Conservation (phyloP, 331 rosid genomes). For the Malus hybrid region DNA sequence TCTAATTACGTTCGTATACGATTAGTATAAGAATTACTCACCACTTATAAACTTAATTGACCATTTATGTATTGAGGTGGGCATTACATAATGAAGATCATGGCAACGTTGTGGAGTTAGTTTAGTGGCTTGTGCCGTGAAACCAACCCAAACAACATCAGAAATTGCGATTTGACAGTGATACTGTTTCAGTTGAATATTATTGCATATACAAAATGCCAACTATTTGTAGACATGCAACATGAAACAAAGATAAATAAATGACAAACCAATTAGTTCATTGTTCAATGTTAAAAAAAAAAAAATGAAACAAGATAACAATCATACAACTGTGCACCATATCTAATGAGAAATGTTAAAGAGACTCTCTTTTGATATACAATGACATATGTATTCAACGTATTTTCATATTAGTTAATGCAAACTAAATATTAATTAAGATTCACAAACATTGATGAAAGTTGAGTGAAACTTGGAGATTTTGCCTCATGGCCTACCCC, state of each 20-base stretch:
- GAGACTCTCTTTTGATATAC: not conserved
- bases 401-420: too few species aligned
- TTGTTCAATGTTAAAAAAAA: too few species aligned
- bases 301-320: too few species aligned
- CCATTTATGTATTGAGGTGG: not conserved
- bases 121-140: not conserved
- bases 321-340: too few species aligned
- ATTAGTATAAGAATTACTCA: not conserved
- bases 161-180: too few species aligned
- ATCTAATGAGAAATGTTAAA: too few species aligned
- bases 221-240: too few species aligned
- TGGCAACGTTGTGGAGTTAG: not conserved
- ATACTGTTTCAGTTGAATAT: too few species aligned
- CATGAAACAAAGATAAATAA: too few species aligned
- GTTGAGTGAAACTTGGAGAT: not conserved
- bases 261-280: too few species aligned
- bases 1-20: not conserved
- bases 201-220: too few species aligned
- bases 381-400: not conserved
- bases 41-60: not conserved
- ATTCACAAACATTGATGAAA: not conserved
- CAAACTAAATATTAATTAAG: not conserved
- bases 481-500: not conserved
- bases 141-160: not conserved
- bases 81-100: not conserved